Percentiles rank a stretch among this genome's conserved stretches.
Evolutionary conservation across 164 flowering plant species (phyloP).

Genomic region (Stephania yunnanensis): DNA sequence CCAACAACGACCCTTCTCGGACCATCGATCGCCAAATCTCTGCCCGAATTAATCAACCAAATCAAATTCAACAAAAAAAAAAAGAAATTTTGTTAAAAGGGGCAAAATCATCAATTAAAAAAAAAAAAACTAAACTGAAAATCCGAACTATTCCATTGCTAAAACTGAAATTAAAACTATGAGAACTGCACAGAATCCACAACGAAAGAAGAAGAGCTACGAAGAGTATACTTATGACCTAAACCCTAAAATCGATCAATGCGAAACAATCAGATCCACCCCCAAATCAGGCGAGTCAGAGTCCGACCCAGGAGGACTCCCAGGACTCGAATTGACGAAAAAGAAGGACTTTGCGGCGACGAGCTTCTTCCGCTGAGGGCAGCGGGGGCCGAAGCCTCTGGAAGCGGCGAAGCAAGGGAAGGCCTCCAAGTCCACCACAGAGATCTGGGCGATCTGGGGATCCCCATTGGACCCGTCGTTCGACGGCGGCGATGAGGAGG

Average conservation of each 20-base stretch:
- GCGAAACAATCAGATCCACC: constrained; percentile 28
- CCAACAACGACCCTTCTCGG: no score
- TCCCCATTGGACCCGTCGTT: neutral
- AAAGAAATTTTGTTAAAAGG: no score
- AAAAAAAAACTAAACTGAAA: no score
- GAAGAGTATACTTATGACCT: neutral
- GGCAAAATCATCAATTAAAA: neutral
- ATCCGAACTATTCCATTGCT: neutral
- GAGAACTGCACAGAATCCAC: neutral
- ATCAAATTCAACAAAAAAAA: no score
- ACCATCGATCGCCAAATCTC: no score
- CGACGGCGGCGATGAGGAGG: constrained; percentile 2
- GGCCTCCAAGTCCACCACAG: constrained; percentile 23
- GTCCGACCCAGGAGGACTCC: constrained; percentile 20
- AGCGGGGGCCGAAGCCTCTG: constrained; percentile 23
- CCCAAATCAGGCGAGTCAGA: constrained; percentile 12
- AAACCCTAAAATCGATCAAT: constrained; percentile 24
- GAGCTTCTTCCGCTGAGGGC: constrained; percentile 39
- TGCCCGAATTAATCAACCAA: no score
- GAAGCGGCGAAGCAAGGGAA: constrained; percentile 26
- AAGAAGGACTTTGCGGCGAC: constrained; percentile 29
- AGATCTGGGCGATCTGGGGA: constrained; percentile 4
- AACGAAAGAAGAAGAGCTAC: neutral
- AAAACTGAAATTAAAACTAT: no score
- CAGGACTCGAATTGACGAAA: constrained; percentile 12